Base-by-base conservation (phyloP, 495 filamentous ascomycete species). In the Annulohypoxylon bovei region DNA sequence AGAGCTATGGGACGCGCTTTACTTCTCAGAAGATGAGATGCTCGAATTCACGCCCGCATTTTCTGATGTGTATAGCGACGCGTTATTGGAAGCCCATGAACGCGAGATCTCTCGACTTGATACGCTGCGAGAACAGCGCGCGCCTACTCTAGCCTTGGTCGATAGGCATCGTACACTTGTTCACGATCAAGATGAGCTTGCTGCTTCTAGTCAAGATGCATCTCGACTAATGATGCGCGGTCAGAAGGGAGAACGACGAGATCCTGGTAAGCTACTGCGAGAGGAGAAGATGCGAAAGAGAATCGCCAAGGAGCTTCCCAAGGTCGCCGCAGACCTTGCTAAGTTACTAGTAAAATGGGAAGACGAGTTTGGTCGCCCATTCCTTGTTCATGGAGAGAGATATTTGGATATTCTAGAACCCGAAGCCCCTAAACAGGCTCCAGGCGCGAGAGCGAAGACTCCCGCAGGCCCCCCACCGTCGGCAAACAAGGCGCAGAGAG, bases 221-320 rank as follows among this genome's bases (percentile, higher is more conserved):
- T 98, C 94, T 22, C 90, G 95, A 25, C 84, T 99, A 12, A 92
- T 98, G 89, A 86, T 87, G 65, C 91, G 94, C 39, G 94, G 94
- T 2, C 88, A 90, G 60, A 97, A 95, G 80, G 92, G 93, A 53
- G 93, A 97, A 78, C 90, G 88, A 73, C 91, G 95, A 72, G 95
- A 99, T 78, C 95, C 95, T 0, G 94, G 93, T 27, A 93, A 96
- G 78, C 84, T 99, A n/a, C 82, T 99, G 28, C 87, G 95, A 23
- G 95, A 99, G 76, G 95, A 99, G 82, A 98, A 97, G 85, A 95
- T 97, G 93, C 88, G 95, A 40, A 99, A 98, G 86, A 84, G 94
- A 25, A 97, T 98, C 63, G 85, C 93, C 14, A 98, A 98, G 79
- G 95, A 99, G 69, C 84, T 99, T 44, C 95, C 95, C 5, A 98